Base-by-base conservation (phyloP, 768 basidiomycete genomes). In the Hydnomerulius pinastri region DNA sequence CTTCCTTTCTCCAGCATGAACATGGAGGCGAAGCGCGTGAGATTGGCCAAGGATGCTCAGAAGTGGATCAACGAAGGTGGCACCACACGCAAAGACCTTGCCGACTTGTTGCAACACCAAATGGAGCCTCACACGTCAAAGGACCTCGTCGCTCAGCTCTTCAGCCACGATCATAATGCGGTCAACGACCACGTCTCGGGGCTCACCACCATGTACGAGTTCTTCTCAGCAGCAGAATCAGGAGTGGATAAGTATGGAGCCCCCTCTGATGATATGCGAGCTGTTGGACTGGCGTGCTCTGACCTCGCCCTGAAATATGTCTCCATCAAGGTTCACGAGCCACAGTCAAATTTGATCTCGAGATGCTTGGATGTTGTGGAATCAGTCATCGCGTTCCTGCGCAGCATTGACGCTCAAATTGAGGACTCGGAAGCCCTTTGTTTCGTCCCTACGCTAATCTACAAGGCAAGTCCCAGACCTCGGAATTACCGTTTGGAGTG, bases 111-210 rank as follows among this genome's bases (percentile, higher is more conserved):
- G 41, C 88, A 92, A 59, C 82, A 78, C 55, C 97, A 99, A 69
- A 98, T 98, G 93, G 93, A 95, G 57, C 78, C 85, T 8, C 80
- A 88, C 60, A 77, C 81, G 6, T 87, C 88, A 3, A 84, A 86
- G 53, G 88, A 94, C 2, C 71, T 98, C 2, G 67, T 89, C 11
- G 69, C 80, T 4, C 82, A 82, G 24, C 75, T 99, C 24, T 99
- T 98, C 74, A 98, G 96, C 62, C 90, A 89, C 53, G 97, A 97
- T 60, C 97, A 98, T 67, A 91, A 88, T 57, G 92, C 94, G 6
- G 87, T 98, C 56, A 95, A 92, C 59, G 97, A 98, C 65, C 86
- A 90, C 61, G 78, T 96, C 46, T 74, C 76, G n/a, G 96, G 90
- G 6, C 69, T 98, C 45, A 74, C 79, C 6, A 77, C 73, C 42